Evolutionary conservation across 129 eudicot genomes (phyloP).

Genomic region (Lactuca saligna): DNA sequence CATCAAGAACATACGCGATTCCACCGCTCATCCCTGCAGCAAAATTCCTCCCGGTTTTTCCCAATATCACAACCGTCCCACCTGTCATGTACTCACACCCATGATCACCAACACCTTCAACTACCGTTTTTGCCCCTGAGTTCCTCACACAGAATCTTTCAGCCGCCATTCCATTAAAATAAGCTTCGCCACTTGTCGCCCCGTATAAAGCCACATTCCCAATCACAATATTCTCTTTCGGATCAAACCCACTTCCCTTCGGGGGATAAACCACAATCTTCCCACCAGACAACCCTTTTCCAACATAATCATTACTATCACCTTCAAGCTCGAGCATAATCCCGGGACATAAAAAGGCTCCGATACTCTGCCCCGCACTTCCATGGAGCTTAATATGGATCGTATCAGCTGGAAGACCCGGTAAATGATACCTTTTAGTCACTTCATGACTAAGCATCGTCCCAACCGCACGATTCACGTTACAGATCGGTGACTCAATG

Average conservation of each 20-base stretch:
- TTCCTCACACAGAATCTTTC: constrained; percentile 95
- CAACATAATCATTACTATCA: constrained; percentile 97
- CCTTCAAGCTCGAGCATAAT: constrained; percentile 94
- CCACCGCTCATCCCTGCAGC: constrained; percentile 99
- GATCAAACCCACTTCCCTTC: constrained; percentile 78
- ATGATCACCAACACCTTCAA: constrained; percentile 98
- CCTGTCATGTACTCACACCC: constrained; percentile 99
- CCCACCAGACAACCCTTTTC: constrained; percentile 95
- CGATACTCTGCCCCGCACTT: constrained; percentile 97
- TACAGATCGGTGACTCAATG: constrained; percentile 80
- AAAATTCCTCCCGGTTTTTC: constrained; percentile 92
- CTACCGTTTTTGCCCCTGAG: constrained; percentile 95
- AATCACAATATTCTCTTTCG: constrained; percentile 88
- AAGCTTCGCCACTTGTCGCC: constrained; percentile 91
- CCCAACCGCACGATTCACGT: constrained; percentile 92
- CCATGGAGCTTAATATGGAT: constrained; percentile 86
- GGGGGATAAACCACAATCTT: constrained; percentile 93
- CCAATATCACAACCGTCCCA: constrained; percentile 81
- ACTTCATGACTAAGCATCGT: constrained; percentile 99
- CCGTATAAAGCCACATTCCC: constrained; percentile 98
- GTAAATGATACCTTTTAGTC: constrained; percentile 68
- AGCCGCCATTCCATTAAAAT: constrained; percentile 98
- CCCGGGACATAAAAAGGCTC: constrained; percentile 95
- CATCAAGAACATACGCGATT: constrained; percentile 86
- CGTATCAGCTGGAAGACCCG: constrained; percentile 84